These are phyloP conservation scores for Avena sativa DNA, from an alignment of 176 grass and related monocot species.

Conservation along the genomic window DNA sequence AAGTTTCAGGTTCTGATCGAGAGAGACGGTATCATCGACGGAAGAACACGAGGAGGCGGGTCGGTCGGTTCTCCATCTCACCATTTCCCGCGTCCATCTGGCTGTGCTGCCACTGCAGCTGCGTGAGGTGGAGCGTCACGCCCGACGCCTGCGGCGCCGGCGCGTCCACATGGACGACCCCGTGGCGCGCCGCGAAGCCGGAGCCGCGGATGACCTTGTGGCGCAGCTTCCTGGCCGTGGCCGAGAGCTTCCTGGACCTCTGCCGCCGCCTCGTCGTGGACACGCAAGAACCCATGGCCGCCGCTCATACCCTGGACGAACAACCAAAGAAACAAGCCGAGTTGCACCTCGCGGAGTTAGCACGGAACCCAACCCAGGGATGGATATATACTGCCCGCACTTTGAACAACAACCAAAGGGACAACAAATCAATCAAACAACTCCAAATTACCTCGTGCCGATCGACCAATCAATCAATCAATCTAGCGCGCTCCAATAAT, in stretches of 20 bases:
- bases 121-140: slow-evolving; percentile 83
- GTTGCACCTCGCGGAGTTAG: slow-evolving; percentile 36
- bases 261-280: slow-evolving; percentile 50
- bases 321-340: not conserved
- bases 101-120: slow-evolving; percentile 96
- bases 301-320: not conserved
- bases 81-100: slow-evolving; percentile 75
- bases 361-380: not conserved
- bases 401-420: not conserved
- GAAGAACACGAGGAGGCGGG: not conserved
- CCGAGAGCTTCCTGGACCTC: slow-evolving; percentile 60
- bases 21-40: not conserved
- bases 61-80: not conserved
- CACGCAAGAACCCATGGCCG: slow-evolving; percentile 56
- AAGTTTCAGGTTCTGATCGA: slow-evolving; percentile 22
- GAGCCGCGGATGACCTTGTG: slow-evolving; percentile 49
- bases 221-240: slow-evolving; percentile 55
- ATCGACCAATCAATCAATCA: slow-evolving; percentile 28
- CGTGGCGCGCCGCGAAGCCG: slow-evolving; percentile 42
- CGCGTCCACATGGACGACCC: slow-evolving; percentile 37
- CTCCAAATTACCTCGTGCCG: slow-evolving; percentile 28
- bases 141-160: slow-evolving; percentile 45
- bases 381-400: not conserved
- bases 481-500: slow-evolving; percentile 16
- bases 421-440: not conserved